Base-by-base conservation (phyloP, 2,329 filamentous ascomycete genomes). In the Sarocladiaceae sp. region DNA sequence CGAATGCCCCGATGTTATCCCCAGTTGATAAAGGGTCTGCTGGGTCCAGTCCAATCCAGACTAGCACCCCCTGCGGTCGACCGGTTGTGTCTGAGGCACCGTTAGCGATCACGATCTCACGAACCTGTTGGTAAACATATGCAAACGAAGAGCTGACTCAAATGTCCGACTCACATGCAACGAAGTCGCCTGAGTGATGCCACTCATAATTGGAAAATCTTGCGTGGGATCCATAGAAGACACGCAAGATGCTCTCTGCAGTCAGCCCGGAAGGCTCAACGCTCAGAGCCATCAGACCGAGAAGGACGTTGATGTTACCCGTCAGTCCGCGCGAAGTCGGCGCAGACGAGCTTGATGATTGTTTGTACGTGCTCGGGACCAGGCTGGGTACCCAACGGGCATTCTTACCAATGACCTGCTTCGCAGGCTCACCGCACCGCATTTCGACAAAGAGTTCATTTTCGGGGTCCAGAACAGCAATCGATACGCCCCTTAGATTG, bases 281-380 rank as follows among this genome's bases (percentile, higher is more conserved):
- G 35, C 44, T 48, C 7, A 73, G 64, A 1, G 68, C 69, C 67
- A 74, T 71, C n/a, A 74, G 55, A 1, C 64, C 71, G 3, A 74
- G 56, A 11, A 74, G 57, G 6, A 72, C 64, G 3, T 64, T 57
- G 12, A 74, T 50, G n/a, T 70, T 63, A 15, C 71, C 71, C 1
- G 65, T 62, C 1, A 74, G 63, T 0, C 71, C 70, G 0, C 5
- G 17, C 0, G 71, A 72, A 0, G 4, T 40, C 3, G 48, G 58
- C 1, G 53, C 8, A 4, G 31, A 13, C 2, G 36, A 1, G 3
- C 8, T 17, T 4, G 44, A 2, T 1, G 35, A 7, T 59, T 58
- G 28, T 61, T 60, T 48, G 53, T 70, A 73, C 1, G 59, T 59
- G 13, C 13, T 7, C 0, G 71, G 71, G 2, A 74, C 58, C 12